phyloP scores from a whole-genome alignment of 257 asterid genomes.

The Jacaranda copaia region DNA sequence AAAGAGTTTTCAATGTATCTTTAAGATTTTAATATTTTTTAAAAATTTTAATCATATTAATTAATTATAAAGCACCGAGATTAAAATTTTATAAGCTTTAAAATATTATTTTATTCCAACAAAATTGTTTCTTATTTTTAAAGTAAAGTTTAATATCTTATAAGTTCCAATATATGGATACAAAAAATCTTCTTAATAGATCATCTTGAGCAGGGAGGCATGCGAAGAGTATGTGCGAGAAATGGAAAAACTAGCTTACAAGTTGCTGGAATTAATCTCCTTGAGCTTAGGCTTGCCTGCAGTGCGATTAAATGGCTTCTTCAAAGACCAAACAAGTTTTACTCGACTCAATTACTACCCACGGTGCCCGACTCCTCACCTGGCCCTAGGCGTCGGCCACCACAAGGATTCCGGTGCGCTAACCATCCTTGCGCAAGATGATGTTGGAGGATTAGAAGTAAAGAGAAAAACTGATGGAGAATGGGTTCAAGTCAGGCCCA shows the following conservation, averaged over 20 bases:
- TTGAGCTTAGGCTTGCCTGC: constrained; percentile 47
- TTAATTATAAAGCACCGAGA: too few species aligned
- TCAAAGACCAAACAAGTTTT: constrained; percentile 45
- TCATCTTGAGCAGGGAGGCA: constrained; percentile 43
- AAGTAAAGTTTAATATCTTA: too few species aligned
- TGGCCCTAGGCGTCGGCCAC: constrained; percentile 57
- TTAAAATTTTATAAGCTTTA: too few species aligned
- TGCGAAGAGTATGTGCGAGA: constrained; percentile 49
- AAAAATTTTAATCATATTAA: too few species aligned
- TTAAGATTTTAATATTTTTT: too few species aligned
- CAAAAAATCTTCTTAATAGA: not conserved
- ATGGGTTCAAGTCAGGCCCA: constrained; percentile 64
- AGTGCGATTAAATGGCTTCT: constrained; percentile 46
- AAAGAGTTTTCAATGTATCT: too few species aligned
- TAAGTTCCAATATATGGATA: too few species aligned
- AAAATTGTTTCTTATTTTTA: too few species aligned
- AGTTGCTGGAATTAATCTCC: constrained; percentile 52
- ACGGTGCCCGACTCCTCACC: constrained; percentile 52
- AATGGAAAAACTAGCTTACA: constrained; percentile 45
- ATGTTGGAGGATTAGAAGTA: constrained; percentile 66
- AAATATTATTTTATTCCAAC: too few species aligned
- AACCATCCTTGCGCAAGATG: constrained; percentile 58
- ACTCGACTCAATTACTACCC: constrained; percentile 58
- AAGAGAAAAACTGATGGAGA: constrained; percentile 63
- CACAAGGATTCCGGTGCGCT: constrained; percentile 57